Evolutionary conservation across 345 rosid genomes (phyloP).

Genomic region (Ricinus communis): DNA sequence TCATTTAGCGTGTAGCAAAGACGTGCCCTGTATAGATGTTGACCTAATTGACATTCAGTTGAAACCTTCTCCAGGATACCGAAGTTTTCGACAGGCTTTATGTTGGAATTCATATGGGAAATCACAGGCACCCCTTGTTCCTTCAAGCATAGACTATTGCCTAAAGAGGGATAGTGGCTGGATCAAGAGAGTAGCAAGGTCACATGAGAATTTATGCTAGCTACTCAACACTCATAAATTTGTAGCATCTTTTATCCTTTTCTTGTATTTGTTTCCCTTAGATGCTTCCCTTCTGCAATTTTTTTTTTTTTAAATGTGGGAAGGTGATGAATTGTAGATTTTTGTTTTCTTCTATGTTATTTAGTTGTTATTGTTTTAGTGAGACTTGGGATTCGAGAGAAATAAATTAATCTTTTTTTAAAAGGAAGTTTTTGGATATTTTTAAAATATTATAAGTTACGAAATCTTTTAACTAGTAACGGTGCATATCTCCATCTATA

Average conservation of each 20-base stretch:
- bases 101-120: constrained; percentile 91
- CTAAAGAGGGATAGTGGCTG: constrained; percentile 43
- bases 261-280: background rate
- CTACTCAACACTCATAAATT: background rate
- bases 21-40: constrained; percentile 69
- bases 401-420: too few species aligned
- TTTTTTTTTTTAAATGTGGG: constrained; percentile 35
- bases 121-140: constrained; percentile 63
- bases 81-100: constrained; percentile 44
- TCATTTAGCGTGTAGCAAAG: constrained; percentile 69
- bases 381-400: too few species aligned
- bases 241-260: background rate
- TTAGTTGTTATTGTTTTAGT: background rate
- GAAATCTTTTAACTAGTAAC: too few species aligned
- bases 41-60: constrained; percentile 60
- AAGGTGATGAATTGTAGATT: constrained; percentile 47
- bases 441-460: too few species aligned
- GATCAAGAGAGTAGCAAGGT: constrained; percentile 42
- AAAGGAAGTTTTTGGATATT: too few species aligned
- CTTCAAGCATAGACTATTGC: constrained; percentile 82
- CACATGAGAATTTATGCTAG: constrained; percentile 53
- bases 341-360: background rate
- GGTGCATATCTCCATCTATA: too few species aligned
- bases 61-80: constrained; percentile 41
- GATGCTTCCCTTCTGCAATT: constrained; percentile 48